Base-by-base conservation (phyloP, 345 rosid genomes). In the Capsella bursapastoris region DNA sequence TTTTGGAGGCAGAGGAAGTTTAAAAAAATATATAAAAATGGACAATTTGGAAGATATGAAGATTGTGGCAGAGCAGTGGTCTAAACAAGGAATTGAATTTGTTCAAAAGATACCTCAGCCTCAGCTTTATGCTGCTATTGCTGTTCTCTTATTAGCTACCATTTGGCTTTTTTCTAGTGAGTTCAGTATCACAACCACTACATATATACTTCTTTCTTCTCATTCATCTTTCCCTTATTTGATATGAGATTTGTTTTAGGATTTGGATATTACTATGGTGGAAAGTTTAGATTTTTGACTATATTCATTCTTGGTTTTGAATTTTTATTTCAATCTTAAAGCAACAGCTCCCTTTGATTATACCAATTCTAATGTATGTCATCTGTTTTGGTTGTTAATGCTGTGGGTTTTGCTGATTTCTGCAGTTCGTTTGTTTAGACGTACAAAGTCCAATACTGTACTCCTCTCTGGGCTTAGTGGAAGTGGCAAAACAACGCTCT, bases 401-500 rank as follows among this genome's bases (percentile, higher is more conserved):
- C 22, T 8, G 55, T 60, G 29, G 9, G 44, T 37, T 34, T 73
- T 81, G 84, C 53, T 73, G 87, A 57, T 43, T 88, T 66, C 72
- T 68, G 72, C 12, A 71, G 72, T 25, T 71, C 49, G 63, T 22
- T 64, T 63, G 57, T 70, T 65, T 31, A 41, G 41, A 18, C 85
- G 88, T 48, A 71, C 84, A 9, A 90, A 85, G 52, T 84, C 92
- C 28, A 86, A 83, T 64, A 91, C 90, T 69, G 82, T 94, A 64
- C 83, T 94, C 70, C 90, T 94, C 18, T 66, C 86, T 45, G 99
- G 98, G 57, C 84, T 89, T 14, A 79, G 84, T 47, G 99, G 97
- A 66, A 83, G 97, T 61, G 97, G 99, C 22, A 95, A 92, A 81
- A 95, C 93, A 31, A 79, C 86, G 57, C 83, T 94, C 48, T 94